These are phyloP conservation scores for Warburgia ugandensis DNA, from an alignment of 164 flowering plant genomes.

Conservation along the genomic window DNA sequence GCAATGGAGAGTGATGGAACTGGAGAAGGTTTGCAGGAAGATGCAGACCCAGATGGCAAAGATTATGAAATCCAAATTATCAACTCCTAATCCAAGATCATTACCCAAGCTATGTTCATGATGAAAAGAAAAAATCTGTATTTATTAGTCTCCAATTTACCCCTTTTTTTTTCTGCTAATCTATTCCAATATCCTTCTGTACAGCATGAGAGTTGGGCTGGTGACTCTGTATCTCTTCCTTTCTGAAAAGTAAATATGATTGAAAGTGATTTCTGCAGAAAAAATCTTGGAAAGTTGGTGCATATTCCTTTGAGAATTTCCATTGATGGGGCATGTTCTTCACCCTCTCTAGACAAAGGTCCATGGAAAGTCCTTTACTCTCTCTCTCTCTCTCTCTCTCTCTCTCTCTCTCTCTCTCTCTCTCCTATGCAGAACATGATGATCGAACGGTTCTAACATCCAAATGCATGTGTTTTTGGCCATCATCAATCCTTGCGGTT, in stretches of 20 bases:
- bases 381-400: not conserved
- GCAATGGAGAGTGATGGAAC: constrained; percentile 83
- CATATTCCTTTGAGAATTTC: not conserved
- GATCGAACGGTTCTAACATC: no score
- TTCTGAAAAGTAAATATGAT: not conserved
- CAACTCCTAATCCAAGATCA: constrained; percentile 29
- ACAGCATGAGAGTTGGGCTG: not conserved
- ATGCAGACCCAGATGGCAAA: constrained; percentile 61
- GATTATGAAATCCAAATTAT: constrained; percentile 21
- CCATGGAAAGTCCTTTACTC: not conserved
- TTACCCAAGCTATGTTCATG: constrained; percentile 76
- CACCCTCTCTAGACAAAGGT: not conserved
- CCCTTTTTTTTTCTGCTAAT: not conserved
- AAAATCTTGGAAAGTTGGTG: not conserved
- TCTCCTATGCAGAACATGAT: no score
- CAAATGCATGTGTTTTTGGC: no score
- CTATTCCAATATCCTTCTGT: constrained; percentile 1
- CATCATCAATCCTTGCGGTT: no score
- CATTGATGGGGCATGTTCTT: not conserved
- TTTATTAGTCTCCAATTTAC: no score
- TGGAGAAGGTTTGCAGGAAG: constrained; percentile 72
- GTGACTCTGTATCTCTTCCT: not conserved
- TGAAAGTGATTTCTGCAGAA: not conserved
- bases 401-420: no score
- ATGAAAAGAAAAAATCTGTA: no score